Base-by-base conservation (phyloP, 306 rosid species). In the Dalbergia cultrata region DNA sequence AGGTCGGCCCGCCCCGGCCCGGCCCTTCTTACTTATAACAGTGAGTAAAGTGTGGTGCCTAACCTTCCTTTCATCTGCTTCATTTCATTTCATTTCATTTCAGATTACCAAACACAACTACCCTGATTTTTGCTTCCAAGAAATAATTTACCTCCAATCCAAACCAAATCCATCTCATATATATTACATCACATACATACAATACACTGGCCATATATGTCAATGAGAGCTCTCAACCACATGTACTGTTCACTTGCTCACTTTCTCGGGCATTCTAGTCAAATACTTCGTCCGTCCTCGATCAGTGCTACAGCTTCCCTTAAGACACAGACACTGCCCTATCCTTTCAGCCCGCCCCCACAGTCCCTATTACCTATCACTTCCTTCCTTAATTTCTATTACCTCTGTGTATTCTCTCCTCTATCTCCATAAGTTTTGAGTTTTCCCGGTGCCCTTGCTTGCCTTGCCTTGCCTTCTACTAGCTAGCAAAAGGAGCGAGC, bases 51-150 rank as follows among this genome's bases (percentile, higher is more conserved):
- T 26, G 31, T 26, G 31, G 31, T 26, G 2, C 31, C 31, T 26
- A 1, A 26, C 3, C 31, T 3, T 26, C 31, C 31, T 26, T 26
- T 26, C 31, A 1, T 26, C 3, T 26, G 31, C 31, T 26, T 26
- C 31, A 26, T 26, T 26, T 21, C 22, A 26, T 26, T 26, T 21
- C 22, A 21, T 21, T 21, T 43, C 11, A 43, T 19, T 69, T 49
- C 31, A 61, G 78, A 34, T 79, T 19, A 60, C 83, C 77, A 79
- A 79, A 67, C 67, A 34, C 45, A 67, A 78, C 67, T 13, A 56
- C 21, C 19, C 13, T 67, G 1, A 16, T 52, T n/a, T 26, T 16
- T 56, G 62, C 33, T 35, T 53, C 61, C 37, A 54, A 35, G 3
- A 43, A 52, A 26, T 26, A 26, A 26, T 19, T 50, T 6, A 37